phyloP scores from a whole-genome alignment of 129 eudicot genomes.

The Centrapalus pauciflorus region DNA sequence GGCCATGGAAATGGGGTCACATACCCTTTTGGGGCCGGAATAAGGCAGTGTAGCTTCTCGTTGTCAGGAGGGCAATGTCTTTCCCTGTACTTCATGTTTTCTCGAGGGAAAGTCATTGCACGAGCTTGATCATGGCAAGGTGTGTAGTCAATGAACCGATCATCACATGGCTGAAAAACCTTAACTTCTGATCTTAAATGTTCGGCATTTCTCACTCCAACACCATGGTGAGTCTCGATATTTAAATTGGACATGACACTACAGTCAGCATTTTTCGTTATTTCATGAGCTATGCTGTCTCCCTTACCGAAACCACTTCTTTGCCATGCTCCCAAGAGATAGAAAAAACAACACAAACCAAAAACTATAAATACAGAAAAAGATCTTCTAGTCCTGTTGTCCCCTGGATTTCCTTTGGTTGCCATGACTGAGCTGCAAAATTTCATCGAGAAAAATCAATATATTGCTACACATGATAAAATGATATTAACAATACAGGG shows the following conservation, averaged over 20 bases:
- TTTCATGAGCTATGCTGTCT: slow-evolving; percentile 52
- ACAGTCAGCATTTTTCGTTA: slow-evolving; percentile 44
- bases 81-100: slow-evolving; percentile 29
- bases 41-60: slow-evolving; percentile 48
- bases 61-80: slow-evolving; percentile 46
- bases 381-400: slow-evolving; percentile 44
- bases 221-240: slow-evolving; percentile 52
- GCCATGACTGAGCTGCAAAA: slow-evolving; percentile 43
- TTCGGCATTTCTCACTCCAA: slow-evolving; percentile 16
- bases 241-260: slow-evolving; percentile 38
- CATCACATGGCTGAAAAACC: slow-evolving; percentile 42
- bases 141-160: slow-evolving; percentile 31
- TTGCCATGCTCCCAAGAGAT: slow-evolving; percentile 63
- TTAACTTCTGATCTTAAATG: slow-evolving; percentile 18
- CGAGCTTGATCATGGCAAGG: slow-evolving; percentile 47
- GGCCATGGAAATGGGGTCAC: slow-evolving; percentile 31
- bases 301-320: slow-evolving; percentile 65
- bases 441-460: slow-evolving; percentile 1
- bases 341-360: slow-evolving; percentile 54
- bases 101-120: slow-evolving; percentile 31
- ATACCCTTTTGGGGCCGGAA: slow-evolving; percentile 55
- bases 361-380: slow-evolving; percentile 35
- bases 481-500: background rate
- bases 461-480: background rate
- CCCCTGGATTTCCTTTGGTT: slow-evolving; percentile 58